Percentiles rank a stretch among this genome's conserved stretches.
These are phyloP conservation scores for Ceriops zippeliana DNA, from an alignment of 345 rosid genomes.

Conservation along the genomic window DNA sequence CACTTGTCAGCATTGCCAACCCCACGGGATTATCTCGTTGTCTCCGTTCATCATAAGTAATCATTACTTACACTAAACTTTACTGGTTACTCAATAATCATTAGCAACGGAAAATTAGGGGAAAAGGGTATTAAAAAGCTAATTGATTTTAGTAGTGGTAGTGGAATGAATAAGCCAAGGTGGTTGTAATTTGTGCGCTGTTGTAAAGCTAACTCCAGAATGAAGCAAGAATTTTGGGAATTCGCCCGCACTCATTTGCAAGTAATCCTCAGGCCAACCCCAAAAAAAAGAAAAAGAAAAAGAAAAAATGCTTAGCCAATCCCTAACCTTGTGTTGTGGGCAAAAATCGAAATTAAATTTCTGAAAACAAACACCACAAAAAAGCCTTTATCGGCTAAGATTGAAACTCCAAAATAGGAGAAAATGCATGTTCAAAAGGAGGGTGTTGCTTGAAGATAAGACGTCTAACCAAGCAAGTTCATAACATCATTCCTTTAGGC, in stretches of 20 bases:
- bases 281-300: too few species aligned
- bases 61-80: not conserved
- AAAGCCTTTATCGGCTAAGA: too few species aligned
- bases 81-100: not conserved
- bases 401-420: too few species aligned
- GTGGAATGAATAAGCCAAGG: constrained; percentile 21
- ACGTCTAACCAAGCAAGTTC: too few species aligned
- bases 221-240: constrained; percentile 4
- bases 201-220: constrained; percentile 10
- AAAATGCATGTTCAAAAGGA: too few species aligned
- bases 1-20: too few species aligned
- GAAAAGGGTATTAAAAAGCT: constrained; percentile 13
- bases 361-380: too few species aligned
- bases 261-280: not conserved
- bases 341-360: too few species aligned
- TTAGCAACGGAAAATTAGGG: not conserved
- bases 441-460: too few species aligned
- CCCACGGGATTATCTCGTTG: too few species aligned
- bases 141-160: not conserved
- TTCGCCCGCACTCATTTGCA: constrained; percentile 1
- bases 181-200: constrained; percentile 12
- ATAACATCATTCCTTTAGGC: too few species aligned
- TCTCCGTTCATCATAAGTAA: not conserved
- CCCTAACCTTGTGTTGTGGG: too few species aligned
- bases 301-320: constrained; percentile 1